phyloP scores from a whole-genome alignment of 768 basidiomycete genomes.

The Pleurotus salmoneostramineus region DNA sequence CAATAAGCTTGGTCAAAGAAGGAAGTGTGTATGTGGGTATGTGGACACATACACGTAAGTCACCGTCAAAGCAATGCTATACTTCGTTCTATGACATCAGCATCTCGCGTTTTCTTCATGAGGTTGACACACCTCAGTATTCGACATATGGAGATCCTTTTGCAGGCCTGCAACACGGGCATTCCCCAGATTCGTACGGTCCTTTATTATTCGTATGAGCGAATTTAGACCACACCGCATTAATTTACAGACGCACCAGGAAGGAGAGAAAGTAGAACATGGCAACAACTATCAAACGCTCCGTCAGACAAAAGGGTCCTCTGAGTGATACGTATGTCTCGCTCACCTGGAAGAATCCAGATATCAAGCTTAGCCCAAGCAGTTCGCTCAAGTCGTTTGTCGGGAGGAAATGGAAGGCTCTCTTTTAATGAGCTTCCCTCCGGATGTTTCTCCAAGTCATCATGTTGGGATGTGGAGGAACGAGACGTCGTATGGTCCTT shows the following conservation, averaged over 20 bases:
- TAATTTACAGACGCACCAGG: conserved; percentile 28
- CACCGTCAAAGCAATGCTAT: conserved; percentile 45
- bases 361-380: conserved; percentile 49
- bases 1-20: background rate
- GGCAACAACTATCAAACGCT: conserved; percentile 26
- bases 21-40: too few species aligned
- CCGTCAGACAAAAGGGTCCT: background rate
- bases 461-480: background rate
- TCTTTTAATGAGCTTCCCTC: background rate
- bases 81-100: conserved; percentile 15
- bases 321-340: background rate
- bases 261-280: conserved; percentile 52
- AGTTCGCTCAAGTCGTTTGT: background rate
- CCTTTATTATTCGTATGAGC: conserved; percentile 23
- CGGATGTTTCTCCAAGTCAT: background rate
- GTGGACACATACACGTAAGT: conserved; percentile 23
- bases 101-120: background rate
- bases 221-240: background rate
- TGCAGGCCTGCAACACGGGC: conserved; percentile 62
- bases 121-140: conserved; percentile 17
- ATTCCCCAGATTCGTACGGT: conserved; percentile 54
- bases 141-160: conserved; percentile 46
- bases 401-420: background rate
- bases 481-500: background rate
- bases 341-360: conserved; percentile 34